Evolutionary conservation across 805 yeast genomes (phyloP).

Genomic region (Metschnikowia amazonensis): DNA sequence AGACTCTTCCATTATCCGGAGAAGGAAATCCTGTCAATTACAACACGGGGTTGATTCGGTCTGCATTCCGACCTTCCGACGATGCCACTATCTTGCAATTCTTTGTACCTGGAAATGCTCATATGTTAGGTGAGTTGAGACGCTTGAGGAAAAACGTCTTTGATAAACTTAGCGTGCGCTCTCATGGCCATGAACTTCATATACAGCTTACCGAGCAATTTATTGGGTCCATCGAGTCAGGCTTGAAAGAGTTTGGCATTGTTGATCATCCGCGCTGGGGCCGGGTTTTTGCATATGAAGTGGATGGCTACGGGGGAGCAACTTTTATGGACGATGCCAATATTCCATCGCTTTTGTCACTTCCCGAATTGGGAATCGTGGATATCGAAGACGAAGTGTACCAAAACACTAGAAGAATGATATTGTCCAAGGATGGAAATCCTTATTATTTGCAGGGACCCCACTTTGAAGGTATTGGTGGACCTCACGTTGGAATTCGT

Average conservation of each 20-base stretch:
- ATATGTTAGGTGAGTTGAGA: slow-evolving; percentile 60
- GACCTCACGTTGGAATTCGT: slow-evolving; percentile 80
- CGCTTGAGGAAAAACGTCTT: slow-evolving; percentile 26
- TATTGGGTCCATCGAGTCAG: slow-evolving; percentile 45
- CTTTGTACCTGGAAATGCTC: slow-evolving; percentile 84
- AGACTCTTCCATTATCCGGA: slow-evolving; percentile 75
- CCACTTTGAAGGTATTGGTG: slow-evolving; percentile 75
- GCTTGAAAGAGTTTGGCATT: slow-evolving; percentile 61
- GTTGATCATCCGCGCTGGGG: slow-evolving; percentile 69
- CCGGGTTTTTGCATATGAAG: slow-evolving; percentile 79
- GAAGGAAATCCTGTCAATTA: slow-evolving; percentile 78
- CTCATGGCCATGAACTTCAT: slow-evolving; percentile 9
- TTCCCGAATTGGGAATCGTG: slow-evolving; percentile 75
- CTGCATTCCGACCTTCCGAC: slow-evolving; percentile 86
- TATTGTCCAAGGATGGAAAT: slow-evolving; percentile 63
- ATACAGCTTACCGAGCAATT: slow-evolving; percentile 27
- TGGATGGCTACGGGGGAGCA: slow-evolving; percentile 79
- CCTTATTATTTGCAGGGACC: slow-evolving; percentile 71
- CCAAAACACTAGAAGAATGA: slow-evolving; percentile 76
- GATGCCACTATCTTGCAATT: slow-evolving; percentile 79
- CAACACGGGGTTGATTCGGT: slow-evolving; percentile 67
- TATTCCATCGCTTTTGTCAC: slow-evolving; percentile 72
- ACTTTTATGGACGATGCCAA: slow-evolving; percentile 89
- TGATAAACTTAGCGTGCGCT: slow-evolving; percentile 15
- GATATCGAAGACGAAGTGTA: slow-evolving; percentile 52